Percentiles rank a stretch among this genome's conserved stretches.
These are phyloP conservation scores for Pugionium dolabratum DNA, from an alignment of 345 rosid genomes.

Conservation along the genomic window DNA sequence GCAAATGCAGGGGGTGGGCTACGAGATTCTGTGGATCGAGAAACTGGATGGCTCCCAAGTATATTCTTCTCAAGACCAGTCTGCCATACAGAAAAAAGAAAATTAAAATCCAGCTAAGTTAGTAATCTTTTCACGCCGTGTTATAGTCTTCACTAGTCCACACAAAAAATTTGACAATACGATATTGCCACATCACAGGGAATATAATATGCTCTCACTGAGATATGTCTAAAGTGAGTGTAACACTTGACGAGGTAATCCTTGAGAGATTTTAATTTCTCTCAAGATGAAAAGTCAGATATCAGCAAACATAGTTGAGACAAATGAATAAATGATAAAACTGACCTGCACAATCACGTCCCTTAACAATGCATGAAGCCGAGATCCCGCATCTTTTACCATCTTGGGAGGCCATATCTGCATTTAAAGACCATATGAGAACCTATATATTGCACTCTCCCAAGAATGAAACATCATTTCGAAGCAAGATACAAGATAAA, in stretches of 20 bases:
- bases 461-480: slow-evolving; percentile 11
- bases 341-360: slow-evolving; percentile 85
- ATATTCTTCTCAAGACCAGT: slow-evolving; percentile 84
- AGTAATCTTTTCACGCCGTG: background rate
- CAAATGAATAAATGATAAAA: slow-evolving; percentile 31
- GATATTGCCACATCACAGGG: slow-evolving; percentile 5
- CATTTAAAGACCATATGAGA: slow-evolving; percentile 30
- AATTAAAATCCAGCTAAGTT: slow-evolving; percentile 12
- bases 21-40: slow-evolving; percentile 56
- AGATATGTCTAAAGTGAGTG: slow-evolving; percentile 1
- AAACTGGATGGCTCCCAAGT: slow-evolving; percentile 83
- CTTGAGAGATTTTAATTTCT: slow-evolving; percentile 17
- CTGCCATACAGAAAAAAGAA: slow-evolving; percentile 47
- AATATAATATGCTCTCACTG: slow-evolving; percentile 1
- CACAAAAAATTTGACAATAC: slow-evolving; percentile 4
- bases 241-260: background rate
- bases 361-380: slow-evolving; percentile 76
- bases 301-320: background rate
- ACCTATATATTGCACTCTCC: slow-evolving; percentile 21
- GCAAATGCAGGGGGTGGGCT: slow-evolving; percentile 80
- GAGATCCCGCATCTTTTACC: slow-evolving; percentile 91
- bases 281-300: slow-evolving; percentile 17
- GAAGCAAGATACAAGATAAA: slow-evolving; percentile 20
- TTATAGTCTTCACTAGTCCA: background rate
- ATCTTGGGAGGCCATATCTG: slow-evolving; percentile 99